phyloP scores from a whole-genome alignment of 2,329 filamentous ascomycete species.

The Arthrobotrys conoides region DNA sequence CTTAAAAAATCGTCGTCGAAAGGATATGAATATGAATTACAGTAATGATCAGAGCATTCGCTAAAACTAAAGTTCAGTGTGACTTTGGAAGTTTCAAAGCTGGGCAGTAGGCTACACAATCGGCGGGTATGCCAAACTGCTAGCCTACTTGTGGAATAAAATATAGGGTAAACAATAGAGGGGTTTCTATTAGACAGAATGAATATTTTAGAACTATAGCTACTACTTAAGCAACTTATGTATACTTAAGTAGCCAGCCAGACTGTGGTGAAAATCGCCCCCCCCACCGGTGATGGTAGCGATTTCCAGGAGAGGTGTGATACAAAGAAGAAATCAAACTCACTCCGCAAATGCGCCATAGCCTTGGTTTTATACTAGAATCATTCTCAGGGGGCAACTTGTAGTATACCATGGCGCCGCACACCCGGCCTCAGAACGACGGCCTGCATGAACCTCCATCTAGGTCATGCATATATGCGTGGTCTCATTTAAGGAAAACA shows the following conservation, averaged over 20 bases:
- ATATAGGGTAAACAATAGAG: neutral
- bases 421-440: no score
- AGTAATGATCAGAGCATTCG: neutral
- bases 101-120: neutral
- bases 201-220: no score
- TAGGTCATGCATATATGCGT: no score
- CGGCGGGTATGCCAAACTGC: neutral
- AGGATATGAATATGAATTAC: neutral
- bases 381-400: no score
- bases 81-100: neutral
- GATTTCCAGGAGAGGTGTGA: neutral
- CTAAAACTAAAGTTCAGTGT: neutral
- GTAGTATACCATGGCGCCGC: no score
- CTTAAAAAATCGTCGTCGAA: neutral
- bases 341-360: no score
- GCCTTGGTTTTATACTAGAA: no score
- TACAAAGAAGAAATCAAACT: no score
- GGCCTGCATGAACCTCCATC: no score
- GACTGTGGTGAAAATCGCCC: neutral
- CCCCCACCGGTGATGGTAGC: neutral
- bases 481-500: neutral
- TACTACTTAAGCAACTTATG: no score
- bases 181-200: neutral
- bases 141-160: neutral
- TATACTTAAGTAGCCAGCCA: no score